Base-by-base conservation (phyloP, 805 yeast genomes). In the Pichia scutulata region DNA sequence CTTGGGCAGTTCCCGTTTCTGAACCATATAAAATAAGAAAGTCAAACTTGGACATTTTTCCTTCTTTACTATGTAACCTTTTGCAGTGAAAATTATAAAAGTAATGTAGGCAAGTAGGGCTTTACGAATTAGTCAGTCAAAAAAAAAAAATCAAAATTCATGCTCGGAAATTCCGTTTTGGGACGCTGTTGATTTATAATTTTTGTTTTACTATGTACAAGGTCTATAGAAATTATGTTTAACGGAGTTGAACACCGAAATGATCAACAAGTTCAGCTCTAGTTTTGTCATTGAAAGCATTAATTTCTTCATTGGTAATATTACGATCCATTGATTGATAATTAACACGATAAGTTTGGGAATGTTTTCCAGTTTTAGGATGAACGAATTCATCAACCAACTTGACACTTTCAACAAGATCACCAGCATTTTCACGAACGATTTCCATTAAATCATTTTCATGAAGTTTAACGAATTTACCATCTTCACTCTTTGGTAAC, bases 291-390 rank as follows among this genome's bases (percentile, higher is more conserved):
- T 93, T 96, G 44, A 89, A 70, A 1, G 60, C 72, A 62, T 92
- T 92, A 49, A 93, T 77, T 65, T 93, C 98, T 2, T 78, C 84
- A 63, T 86, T 89, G 24, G 95, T 88, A 57, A 93, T 72, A 51
- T 86, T 85, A 60, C 97, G 79, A 60, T 92, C 97, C 97, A 93
- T 90, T 1, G 96, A 86, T 70, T 93, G 98, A 69, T 89, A 93
- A 63, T 85, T 84, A 52, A 93, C 78, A 57, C 99, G 74, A 74
- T 88, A 93, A 70, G 97, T 89, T 60, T 86, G 85, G 9, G 95
- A 85, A 55, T 71, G 78, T 57, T 75, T 78, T 2, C 83, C 82
- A 0, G 89, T 83, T 62, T 88, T 88, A 39, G 96, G 95, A 66
- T 92, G 95, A 14, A 71, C 73, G 61, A 92, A 93, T 61, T 85